Percentiles rank a stretch among this genome's conserved stretches.
Conservation (phyloP, 176 grass and related monocot genomes). For the Carex parvula region DNA sequence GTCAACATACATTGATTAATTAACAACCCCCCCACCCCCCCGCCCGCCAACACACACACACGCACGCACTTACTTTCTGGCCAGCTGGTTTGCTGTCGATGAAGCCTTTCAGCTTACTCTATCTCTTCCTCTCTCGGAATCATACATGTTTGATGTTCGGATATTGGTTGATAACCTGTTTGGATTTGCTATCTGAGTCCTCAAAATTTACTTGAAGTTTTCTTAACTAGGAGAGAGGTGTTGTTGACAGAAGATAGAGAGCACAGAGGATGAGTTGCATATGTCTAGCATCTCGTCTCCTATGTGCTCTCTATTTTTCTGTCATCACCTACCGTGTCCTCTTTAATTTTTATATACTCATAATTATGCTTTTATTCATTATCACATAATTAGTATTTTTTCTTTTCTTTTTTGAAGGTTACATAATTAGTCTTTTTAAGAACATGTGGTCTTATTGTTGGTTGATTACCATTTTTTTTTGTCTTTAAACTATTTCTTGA, state of each 20-base stretch:
- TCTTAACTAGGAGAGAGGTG: neutral
- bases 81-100: neutral
- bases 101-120: neutral
- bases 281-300: slow-evolving; percentile 12
- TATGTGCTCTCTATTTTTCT: slow-evolving; percentile 53
- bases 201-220: neutral
- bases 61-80: neutral
- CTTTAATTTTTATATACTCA: neutral
- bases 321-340: slow-evolving; percentile 26
- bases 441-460: neutral
- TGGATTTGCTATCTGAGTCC: neutral
- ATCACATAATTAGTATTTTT: neutral
- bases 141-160: neutral
- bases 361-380: neutral
- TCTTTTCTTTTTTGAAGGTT: neutral
- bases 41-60: neutral
- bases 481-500: neutral
- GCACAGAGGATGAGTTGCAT: slow-evolving; percentile 37
- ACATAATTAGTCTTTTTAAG: neutral
- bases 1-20: neutral
- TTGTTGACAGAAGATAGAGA: slow-evolving; percentile 60
- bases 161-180: neutral
- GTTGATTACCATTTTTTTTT: neutral
- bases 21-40: no score
- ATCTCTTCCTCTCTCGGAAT: neutral